Evolutionary conservation across 1,284 basidiomycete genomes (phyloP).

Genomic region (Rhizoctonia solani): DNA sequence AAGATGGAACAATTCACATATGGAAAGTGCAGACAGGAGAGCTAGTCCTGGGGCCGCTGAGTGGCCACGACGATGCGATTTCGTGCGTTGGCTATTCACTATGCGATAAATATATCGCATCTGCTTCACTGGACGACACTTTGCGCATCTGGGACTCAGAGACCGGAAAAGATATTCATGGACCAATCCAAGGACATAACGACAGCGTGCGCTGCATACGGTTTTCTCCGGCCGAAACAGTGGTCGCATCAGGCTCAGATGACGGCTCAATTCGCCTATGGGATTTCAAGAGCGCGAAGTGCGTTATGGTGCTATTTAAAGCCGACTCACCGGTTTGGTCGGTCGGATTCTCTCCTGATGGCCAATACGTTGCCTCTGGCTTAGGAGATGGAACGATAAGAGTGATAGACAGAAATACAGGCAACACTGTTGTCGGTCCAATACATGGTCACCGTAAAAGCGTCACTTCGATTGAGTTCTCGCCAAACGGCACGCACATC

Average conservation of each 20-base stretch:
- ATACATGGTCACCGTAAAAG: background rate
- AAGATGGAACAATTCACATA: background rate
- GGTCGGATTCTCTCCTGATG: background rate
- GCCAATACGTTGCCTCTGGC: conserved; percentile 4
- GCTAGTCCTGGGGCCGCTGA: background rate
- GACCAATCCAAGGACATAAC: background rate
- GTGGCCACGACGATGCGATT: background rate
- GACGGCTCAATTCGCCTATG: background rate
- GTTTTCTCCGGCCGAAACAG: background rate
- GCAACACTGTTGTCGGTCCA: background rate
- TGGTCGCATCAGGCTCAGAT: background rate
- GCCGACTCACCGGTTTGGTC: background rate
- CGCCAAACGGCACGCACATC: conserved; percentile 12
- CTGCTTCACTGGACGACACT: background rate
- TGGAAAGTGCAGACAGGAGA: background rate
- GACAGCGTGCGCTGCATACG: background rate
- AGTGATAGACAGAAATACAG: conserved; percentile 13
- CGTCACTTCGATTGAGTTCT: conserved; percentile 10
- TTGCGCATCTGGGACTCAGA: background rate
- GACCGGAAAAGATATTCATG: background rate
- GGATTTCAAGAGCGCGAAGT: background rate
- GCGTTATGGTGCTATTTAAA: background rate
- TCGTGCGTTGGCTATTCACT: background rate
- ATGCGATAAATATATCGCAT: background rate
- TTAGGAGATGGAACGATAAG: conserved; percentile 13